Evolutionary conservation across 805 yeast genomes (phyloP).

Genomic region (Dipodascus geniculatus): DNA sequence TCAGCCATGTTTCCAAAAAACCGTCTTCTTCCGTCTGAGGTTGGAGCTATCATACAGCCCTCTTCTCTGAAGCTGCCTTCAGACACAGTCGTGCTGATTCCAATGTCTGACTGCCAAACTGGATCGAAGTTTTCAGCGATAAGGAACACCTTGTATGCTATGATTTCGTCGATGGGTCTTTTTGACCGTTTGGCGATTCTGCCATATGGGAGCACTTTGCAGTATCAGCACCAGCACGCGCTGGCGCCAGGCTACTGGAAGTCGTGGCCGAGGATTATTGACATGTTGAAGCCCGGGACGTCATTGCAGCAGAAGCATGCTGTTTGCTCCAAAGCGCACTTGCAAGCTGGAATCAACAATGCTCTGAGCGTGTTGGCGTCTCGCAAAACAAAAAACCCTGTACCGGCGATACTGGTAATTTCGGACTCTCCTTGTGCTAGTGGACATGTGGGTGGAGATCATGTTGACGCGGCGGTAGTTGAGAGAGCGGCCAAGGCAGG

Average conservation of each 20-base stretch:
- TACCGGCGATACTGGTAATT: neutral
- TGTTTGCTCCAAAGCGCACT: constrained; percentile 4
- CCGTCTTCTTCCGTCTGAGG: neutral
- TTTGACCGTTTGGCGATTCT: constrained; percentile 11
- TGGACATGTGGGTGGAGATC: too few species aligned
- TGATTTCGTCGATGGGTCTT: constrained; percentile 5
- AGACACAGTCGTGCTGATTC: constrained; percentile 10
- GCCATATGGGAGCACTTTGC: constrained; percentile 4
- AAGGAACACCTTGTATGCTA: neutral
- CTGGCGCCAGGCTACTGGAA: neutral
- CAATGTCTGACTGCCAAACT: constrained; percentile 5
- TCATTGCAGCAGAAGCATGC: constrained; percentile 3
- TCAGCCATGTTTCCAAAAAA: neutral
- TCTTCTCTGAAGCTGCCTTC: constrained; percentile 5
- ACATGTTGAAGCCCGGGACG: constrained; percentile 1
- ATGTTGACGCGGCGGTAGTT: neutral
- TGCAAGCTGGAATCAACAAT: constrained; percentile 1
- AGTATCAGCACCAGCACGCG: constrained; percentile 1
- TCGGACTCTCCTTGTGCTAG: neutral
- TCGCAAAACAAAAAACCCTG: constrained; percentile 1
- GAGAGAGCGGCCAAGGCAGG: neutral
- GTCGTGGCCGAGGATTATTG: neutral
- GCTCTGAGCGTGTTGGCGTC: constrained; percentile 7
- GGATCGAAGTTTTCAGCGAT: constrained; percentile 6
- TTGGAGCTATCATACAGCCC: neutral